Evolutionary conservation across 306 rosid species (phyloP), one percentile per base, ranked within the genome.

Genomic region (Sindora glabra): DNA sequence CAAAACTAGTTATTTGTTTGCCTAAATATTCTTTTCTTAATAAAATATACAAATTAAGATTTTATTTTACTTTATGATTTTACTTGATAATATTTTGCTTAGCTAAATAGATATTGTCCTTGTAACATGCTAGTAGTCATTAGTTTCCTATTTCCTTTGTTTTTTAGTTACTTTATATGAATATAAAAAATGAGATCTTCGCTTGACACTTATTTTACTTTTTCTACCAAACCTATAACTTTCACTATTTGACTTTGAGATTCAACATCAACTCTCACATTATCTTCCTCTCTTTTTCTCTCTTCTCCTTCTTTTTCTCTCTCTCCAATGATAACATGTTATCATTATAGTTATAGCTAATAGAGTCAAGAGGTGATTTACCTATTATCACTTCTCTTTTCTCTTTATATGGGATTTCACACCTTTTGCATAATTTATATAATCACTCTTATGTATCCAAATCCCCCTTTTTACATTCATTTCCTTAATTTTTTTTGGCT

Each of bases 211-310:
- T 81, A 70, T 64, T 25, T 19, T 14, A 27, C 29, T 29, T 60
- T 48, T 48, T 40, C 48, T 49, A 64, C 69, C 69, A 68, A 49
- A 51, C 33, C 69, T 14, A 48, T 76, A 44, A 24, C 69, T 39
- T 66, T 74, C 9, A 74, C 68, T 12, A 65, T 72, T 72, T 59
- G 65, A 64, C 80, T 63, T 83, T 72, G 76, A 80, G 79, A 79
- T 83, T 76, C 89, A 60, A 59, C 57, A 36, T 53, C 56, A 19
- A 58, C 48, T 26, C 45, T 26, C 41, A 6, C 7, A 3, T 2
- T 21, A 5, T 24, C 24, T 4, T 18, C 3, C 33, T n/a, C 50
- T 22, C 40, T 39, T 48, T 4, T 12, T 10, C 36, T 56, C 33
- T 29, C n/a, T 3, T n/a, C n/a, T n/a, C n/a, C n/a, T 29, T 26